phyloP scores from a whole-genome alignment of 2,329 filamentous ascomycete genomes.

The Orbilia brochopaga region DNA sequence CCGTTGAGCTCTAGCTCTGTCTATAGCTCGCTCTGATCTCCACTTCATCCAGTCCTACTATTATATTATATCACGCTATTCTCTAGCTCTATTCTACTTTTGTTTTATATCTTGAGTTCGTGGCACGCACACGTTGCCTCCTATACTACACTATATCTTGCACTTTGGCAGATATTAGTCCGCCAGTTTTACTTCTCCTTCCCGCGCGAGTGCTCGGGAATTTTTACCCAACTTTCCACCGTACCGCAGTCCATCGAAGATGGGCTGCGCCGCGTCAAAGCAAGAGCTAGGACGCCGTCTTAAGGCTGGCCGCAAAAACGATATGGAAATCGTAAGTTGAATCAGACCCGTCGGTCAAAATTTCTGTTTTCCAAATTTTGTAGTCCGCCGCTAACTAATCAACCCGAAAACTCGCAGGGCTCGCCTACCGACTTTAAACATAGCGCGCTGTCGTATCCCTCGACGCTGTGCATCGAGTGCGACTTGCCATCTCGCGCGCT shows the following conservation, averaged over 20 bases:
- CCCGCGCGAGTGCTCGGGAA: too few relatives aligned
- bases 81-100: conserved; percentile 4
- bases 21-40: neutral
- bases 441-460: conserved; percentile 42
- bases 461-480: conserved; percentile 48
- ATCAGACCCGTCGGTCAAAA: too few relatives aligned
- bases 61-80: neutral
- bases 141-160: too few relatives aligned
- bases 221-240: too few relatives aligned
- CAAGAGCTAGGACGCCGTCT: conserved; percentile 25
- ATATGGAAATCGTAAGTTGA: conserved; percentile 43
- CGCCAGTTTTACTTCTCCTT: too few relatives aligned
- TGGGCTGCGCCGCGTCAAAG: conserved; percentile 47
- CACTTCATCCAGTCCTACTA: neutral
- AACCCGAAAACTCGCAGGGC: conserved; percentile 11
- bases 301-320: conserved; percentile 24
- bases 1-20: conserved; percentile 21
- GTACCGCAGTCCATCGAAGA: conserved; percentile 32
- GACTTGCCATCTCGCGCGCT: conserved; percentile 35
- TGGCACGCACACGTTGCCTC: too few relatives aligned
- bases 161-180: too few relatives aligned
- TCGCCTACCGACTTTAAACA: conserved; percentile 41
- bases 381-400: conserved; percentile 9
- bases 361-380: too few relatives aligned
- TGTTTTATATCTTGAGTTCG: too few relatives aligned